A percentile compares a stretch with the other conserved stretches of the same genome.
phyloP scores from a whole-genome alignment of 1,284 basidiomycete species.

The Naganishia albida region DNA sequence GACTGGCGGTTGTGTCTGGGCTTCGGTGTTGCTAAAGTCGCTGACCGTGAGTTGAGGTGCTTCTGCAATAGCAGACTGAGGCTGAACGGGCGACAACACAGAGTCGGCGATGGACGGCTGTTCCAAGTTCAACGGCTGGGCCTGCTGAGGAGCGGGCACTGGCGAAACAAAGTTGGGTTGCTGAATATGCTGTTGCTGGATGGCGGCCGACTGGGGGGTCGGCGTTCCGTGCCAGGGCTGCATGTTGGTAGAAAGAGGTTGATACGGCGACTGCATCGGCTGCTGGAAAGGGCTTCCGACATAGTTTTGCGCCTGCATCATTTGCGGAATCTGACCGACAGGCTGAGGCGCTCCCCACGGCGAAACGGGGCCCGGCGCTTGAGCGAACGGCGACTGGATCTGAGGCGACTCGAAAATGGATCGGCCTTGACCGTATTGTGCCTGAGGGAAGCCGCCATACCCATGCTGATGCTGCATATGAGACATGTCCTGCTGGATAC shows the following conservation, averaged over 20 bases:
- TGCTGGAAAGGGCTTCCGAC: conserved; percentile 19
- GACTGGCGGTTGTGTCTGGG: conserved; percentile 9
- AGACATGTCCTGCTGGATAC: conserved; percentile 12
- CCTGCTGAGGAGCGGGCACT: conserved; percentile 36
- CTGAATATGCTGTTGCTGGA: conserved; percentile 18
- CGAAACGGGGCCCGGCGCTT: conserved; percentile 8
- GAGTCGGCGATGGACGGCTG: conserved; percentile 31
- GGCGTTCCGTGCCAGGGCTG: conserved; percentile 24
- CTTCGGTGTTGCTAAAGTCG: neutral
- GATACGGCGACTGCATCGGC: conserved; percentile 24
- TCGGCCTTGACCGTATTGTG: conserved; percentile 30
- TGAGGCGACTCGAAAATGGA: conserved; percentile 35
- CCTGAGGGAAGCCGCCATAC: conserved; percentile 25
- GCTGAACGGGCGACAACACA: conserved; percentile 27
- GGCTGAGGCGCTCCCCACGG: conserved; percentile 18
- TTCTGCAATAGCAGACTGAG: conserved; percentile 29
- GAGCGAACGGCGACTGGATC: conserved; percentile 21
- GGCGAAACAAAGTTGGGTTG: conserved; percentile 36
- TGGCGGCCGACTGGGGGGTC: conserved; percentile 14
- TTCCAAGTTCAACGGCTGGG: conserved; percentile 37
- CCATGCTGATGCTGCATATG: conserved; percentile 22
- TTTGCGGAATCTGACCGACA: conserved; percentile 8
- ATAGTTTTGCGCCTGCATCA: conserved; percentile 10
- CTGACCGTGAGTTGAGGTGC: conserved; percentile 3
- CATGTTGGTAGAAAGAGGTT: conserved; percentile 11